Evolutionary conservation across 305 asterid species (phyloP).

Genomic region (Rubia tinctorum): DNA sequence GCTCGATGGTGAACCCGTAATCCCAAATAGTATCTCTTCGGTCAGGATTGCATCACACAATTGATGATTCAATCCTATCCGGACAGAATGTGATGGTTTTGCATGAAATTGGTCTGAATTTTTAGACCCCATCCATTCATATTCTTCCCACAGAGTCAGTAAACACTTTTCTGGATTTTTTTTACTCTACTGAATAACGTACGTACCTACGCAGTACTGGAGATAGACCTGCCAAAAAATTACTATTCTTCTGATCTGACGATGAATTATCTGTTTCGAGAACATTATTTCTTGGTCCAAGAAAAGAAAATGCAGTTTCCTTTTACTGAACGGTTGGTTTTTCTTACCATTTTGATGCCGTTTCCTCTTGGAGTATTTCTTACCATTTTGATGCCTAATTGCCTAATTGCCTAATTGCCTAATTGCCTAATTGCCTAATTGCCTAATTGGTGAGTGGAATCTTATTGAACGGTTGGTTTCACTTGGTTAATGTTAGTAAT

Average conservation of each 20-base stretch:
- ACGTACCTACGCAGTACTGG: background rate
- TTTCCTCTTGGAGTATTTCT: too few species aligned
- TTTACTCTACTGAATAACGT: background rate
- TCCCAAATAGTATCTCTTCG: background rate
- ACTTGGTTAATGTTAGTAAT: background rate
- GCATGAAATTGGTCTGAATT: background rate
- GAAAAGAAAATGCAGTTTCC: background rate
- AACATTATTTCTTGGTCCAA: background rate
- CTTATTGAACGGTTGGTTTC: background rate
- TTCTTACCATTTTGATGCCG: background rate
- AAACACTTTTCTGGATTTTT: constrained; percentile 1
- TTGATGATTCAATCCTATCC: background rate
- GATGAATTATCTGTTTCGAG: too few species aligned
- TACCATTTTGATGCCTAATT: too few species aligned
- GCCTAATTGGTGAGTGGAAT: background rate
- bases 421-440: too few species aligned
- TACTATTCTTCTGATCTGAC: background rate
- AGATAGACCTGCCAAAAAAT: background rate
- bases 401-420: too few species aligned
- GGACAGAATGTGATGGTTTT: constrained; percentile 4
- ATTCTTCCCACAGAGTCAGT: background rate
- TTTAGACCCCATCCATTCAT: constrained; percentile 7
- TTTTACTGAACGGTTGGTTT: too few species aligned
- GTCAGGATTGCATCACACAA: constrained; percentile 7
- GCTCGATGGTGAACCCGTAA: constrained; percentile 32